Percentiles rank a stretch among this genome's conserved stretches.
Conservation (phyloP, 306 rosid species). For the Quercus gilva region DNA sequence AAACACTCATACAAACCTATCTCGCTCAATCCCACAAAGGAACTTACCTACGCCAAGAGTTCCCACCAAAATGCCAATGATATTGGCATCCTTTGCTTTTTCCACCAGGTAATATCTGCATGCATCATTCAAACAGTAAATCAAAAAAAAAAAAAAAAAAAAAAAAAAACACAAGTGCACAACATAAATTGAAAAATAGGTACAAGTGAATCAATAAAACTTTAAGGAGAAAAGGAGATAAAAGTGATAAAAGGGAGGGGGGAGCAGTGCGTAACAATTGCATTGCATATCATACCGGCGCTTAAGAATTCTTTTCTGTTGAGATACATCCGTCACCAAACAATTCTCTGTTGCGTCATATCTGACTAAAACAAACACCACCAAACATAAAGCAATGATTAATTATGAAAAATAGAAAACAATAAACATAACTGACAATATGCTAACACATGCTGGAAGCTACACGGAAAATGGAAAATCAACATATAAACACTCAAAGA, state of each 20-base stretch:
- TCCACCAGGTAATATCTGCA: slow-evolving; percentile 91
- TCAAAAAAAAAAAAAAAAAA: neutral
- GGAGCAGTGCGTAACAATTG: neutral
- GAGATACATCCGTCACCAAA: slow-evolving; percentile 64
- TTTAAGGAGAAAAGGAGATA: slow-evolving; percentile 7
- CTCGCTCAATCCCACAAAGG: neutral
- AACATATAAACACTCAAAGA: neutral
- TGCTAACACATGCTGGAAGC: neutral
- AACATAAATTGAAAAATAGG: neutral
- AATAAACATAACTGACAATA: slow-evolving; percentile 1
- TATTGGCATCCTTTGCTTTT: slow-evolving; percentile 93
- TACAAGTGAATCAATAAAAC: neutral
- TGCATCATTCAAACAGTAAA: slow-evolving; percentile 1
- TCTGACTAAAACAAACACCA: slow-evolving; percentile 69
- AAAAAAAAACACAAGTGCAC: neutral
- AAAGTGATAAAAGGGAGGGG: neutral
- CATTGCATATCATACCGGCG: slow-evolving; percentile 58
- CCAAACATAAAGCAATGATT: slow-evolving; percentile 22
- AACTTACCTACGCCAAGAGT: slow-evolving; percentile 89
- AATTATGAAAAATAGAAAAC: slow-evolving; percentile 9
- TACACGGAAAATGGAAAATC: neutral
- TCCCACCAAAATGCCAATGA: slow-evolving; percentile 88
- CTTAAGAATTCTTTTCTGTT: slow-evolving; percentile 82
- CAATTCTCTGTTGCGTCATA: slow-evolving; percentile 63
- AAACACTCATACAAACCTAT: neutral